A percentile compares a stretch with the other conserved stretches of the same genome.
Evolutionary conservation across 768 basidiomycete genomes (phyloP).

Genomic region (Gymnopilus junonius): DNA sequence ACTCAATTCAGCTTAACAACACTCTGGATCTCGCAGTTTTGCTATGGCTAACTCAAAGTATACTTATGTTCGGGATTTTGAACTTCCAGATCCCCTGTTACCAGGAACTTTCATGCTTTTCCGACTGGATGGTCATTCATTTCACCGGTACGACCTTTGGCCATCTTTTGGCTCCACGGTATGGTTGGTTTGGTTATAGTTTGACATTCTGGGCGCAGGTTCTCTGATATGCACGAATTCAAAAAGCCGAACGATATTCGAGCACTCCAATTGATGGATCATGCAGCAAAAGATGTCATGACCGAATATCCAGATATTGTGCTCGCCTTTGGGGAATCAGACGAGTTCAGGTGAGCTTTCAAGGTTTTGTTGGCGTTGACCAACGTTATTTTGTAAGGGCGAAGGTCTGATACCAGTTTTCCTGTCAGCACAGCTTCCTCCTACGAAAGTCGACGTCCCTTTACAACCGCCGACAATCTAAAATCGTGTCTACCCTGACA

Average conservation of each 20-base stretch:
- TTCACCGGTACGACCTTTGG: slow-evolving; percentile 70
- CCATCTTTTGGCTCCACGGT: neutral
- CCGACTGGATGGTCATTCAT: slow-evolving; percentile 91
- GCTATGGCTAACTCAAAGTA: slow-evolving; percentile 92
- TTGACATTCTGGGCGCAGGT: slow-evolving; percentile 46
- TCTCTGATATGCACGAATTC: slow-evolving; percentile 84
- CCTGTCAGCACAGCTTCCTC: slow-evolving; percentile 69
- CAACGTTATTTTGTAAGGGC: neutral
- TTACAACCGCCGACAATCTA: slow-evolving; percentile 86
- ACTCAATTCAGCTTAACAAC: neutral
- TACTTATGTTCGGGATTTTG: slow-evolving; percentile 88
- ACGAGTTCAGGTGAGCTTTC: slow-evolving; percentile 87
- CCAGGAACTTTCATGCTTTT: slow-evolving; percentile 85
- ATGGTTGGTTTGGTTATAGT: neutral
- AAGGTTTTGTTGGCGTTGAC: too few relatives aligned
- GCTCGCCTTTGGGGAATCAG: slow-evolving; percentile 93
- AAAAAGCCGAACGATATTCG: slow-evolving; percentile 90
- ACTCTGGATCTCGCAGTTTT: neutral
- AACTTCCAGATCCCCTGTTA: slow-evolving; percentile 85
- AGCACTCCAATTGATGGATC: slow-evolving; percentile 91
- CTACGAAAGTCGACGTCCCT: slow-evolving; percentile 74
- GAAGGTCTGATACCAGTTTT: slow-evolving; percentile 7
- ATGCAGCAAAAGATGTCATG: slow-evolving; percentile 84
- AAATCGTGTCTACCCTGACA: slow-evolving; percentile 82
- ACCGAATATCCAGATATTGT: slow-evolving; percentile 81